Base-by-base conservation (phyloP, 352 stramenopile species). In the Pythium dissimile region DNA sequence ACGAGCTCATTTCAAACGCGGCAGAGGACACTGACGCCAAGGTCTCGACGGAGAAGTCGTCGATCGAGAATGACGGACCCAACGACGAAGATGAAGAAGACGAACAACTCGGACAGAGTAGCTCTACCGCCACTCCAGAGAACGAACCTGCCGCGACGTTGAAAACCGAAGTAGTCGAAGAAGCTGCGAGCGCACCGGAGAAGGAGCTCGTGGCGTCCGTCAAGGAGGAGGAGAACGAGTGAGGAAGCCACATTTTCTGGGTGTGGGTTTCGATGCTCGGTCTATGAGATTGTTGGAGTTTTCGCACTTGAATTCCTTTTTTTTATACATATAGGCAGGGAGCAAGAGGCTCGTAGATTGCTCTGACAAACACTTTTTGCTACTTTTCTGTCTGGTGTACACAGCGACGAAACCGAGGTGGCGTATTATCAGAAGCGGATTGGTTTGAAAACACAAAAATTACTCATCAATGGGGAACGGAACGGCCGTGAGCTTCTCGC, bases 21-120 rank as follows among this genome's bases (percentile, higher is more conserved):
- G 20, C 28, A 4, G 34, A 54, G 15, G 15, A 10, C 9, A 16
- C 13, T 7, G 34, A 41, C 34, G 12, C 21, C 23, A 49, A 49
- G 43, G 21, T 16, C 0, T 16, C 46, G 4, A 21, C 18, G 10
- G 20, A 18, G 3, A 21, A 32, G 41, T 31, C 41, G 12, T 23
- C 18, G 7, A 13, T 20, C 1, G 5, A 11, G n/a, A 3, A 23
- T 9, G 6, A 34, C 20, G 30, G 32, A 5, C 13, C 44, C 2
- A 34, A 62, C 5, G 56, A 58, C n/a, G 56, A 58, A 42, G 48
- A 59, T 27, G 59, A 66, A 32, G 49, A 56, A 37, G 59, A 55
- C 30, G 59, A 66, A 37, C 43, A 56, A 16, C 42, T 55, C 12
- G 59, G 44, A 23, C 31, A 24, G 23, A 54, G 48, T 20, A 65